These are phyloP conservation scores for Cryptosporidium xiaoi DNA, from an alignment of 169 alveolate species.

Conservation along the genomic window DNA sequence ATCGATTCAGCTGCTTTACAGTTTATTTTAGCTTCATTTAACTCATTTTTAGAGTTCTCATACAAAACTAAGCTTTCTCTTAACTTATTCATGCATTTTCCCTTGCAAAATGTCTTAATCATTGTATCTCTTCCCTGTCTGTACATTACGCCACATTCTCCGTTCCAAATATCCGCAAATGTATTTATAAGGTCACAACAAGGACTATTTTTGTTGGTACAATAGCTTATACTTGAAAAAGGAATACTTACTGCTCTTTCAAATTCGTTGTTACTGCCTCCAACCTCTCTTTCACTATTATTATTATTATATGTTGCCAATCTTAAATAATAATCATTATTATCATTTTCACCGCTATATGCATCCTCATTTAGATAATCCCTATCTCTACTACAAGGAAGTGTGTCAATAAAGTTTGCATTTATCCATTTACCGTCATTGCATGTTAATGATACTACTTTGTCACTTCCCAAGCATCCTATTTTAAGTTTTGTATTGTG, in stretches of 20 bases:
- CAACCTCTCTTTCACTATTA: not conserved
- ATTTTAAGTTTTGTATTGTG: slow-evolving; percentile 23
- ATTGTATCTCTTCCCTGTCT: slow-evolving; percentile 71
- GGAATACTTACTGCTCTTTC: slow-evolving; percentile 25
- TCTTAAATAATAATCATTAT: not conserved
- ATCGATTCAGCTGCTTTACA: slow-evolving; percentile 40
- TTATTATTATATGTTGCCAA: not conserved
- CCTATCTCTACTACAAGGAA: slow-evolving; percentile 33
- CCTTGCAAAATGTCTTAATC: slow-evolving; percentile 63
- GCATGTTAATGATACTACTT: slow-evolving; percentile 19
- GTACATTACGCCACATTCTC: slow-evolving; percentile 71
- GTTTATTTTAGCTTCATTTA: not conserved
- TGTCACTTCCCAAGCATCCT: slow-evolving; percentile 13
- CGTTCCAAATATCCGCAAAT: slow-evolving; percentile 41
- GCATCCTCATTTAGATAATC: not conserved
- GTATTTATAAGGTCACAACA: slow-evolving; percentile 39
- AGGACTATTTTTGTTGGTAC: not conserved
- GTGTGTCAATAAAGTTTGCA: slow-evolving; percentile 1
- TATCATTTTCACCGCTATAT: not conserved
- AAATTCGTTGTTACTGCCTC: not conserved
- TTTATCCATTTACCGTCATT: slow-evolving; percentile 67
- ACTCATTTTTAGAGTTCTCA: not conserved
- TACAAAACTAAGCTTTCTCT: not conserved
- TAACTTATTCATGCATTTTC: slow-evolving; percentile 42
- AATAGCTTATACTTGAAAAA: slow-evolving; percentile 6